Evolutionary conservation across 768 basidiomycete genomes (phyloP).

Genomic region (Calocera cornea): DNA sequence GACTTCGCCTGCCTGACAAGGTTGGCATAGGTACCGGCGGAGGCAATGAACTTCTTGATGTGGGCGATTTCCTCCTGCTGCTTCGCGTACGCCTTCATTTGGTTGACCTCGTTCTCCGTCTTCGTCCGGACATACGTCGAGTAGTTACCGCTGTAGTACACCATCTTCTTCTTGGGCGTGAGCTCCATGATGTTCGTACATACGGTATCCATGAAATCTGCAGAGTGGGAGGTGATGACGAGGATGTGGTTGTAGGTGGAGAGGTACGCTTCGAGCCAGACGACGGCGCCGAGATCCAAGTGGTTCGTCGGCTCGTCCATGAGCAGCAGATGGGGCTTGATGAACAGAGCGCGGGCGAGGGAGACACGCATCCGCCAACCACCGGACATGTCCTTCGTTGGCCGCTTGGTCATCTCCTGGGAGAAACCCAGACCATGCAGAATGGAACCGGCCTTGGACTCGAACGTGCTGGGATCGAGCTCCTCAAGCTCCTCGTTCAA

Average conservation of each 20-base stretch:
- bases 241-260: slow-evolving; percentile 98
- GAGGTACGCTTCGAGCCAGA: slow-evolving; percentile 97
- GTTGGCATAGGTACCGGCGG: slow-evolving; percentile 99
- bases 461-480: slow-evolving; percentile 89
- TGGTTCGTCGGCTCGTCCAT: slow-evolving; percentile 83
- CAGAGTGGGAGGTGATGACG: slow-evolving; percentile 95
- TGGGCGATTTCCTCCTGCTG: slow-evolving; percentile 98
- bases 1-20: slow-evolving; percentile 98
- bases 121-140: slow-evolving; percentile 94
- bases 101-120: slow-evolving; percentile 95
- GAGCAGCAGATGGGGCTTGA: slow-evolving; percentile 89
- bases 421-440: slow-evolving; percentile 95
- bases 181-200: slow-evolving; percentile 99
- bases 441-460: slow-evolving; percentile 88
- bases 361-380: slow-evolving; percentile 99
- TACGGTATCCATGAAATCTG: slow-evolving; percentile 96
- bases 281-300: slow-evolving; percentile 91
- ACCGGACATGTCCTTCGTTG: slow-evolving; percentile 98
- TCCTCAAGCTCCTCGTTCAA: slow-evolving; percentile 96
- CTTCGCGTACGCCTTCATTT: slow-evolving; percentile 98
- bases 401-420: slow-evolving; percentile 82
- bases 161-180: slow-evolving; percentile 78
- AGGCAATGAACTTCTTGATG: slow-evolving; percentile 99
- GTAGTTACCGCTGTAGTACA: slow-evolving; percentile 95
- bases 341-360: slow-evolving; percentile 84